Conservation (phyloP, 1,139 yeast genomes). For the Sugiyamaella grinbergsii region DNA sequence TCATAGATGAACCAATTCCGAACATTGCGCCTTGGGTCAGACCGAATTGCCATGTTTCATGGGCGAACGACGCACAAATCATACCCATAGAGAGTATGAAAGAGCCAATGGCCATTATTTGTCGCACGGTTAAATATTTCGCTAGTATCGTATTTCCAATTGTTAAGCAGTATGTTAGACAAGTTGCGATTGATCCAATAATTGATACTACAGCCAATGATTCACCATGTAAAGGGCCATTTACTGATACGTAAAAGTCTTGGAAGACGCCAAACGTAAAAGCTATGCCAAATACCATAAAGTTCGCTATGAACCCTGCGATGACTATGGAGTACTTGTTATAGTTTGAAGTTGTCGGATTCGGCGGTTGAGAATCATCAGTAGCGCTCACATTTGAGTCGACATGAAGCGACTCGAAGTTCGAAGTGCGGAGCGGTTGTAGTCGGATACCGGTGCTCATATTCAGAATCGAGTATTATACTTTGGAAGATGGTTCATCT, state of each 20-base stretch:
- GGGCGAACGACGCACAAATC: constrained; percentile 27
- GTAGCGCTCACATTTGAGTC: no score
- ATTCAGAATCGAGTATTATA: no score
- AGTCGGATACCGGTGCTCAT: neutral
- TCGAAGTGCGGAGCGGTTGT: neutral
- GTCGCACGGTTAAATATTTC: constrained; percentile 14
- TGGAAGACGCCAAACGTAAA: constrained; percentile 35
- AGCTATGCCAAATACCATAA: constrained; percentile 31
- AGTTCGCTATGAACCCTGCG: constrained; percentile 29
- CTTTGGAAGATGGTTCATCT: no score
- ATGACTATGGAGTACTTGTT: constrained; percentile 18
- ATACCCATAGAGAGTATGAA: constrained; percentile 27
- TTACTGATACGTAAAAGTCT: constrained; percentile 27
- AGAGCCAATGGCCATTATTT: constrained; percentile 27
- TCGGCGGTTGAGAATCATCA: neutral
- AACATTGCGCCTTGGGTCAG: constrained; percentile 47
- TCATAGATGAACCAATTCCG: constrained; percentile 46
- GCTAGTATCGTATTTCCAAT: constrained; percentile 18
- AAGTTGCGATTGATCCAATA: constrained; percentile 31
- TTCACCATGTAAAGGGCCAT: constrained; percentile 28
- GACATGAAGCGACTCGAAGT: neutral
- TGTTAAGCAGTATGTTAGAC: constrained; percentile 27
- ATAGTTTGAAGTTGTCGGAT: neutral
- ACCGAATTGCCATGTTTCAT: constrained; percentile 37
- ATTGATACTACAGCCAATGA: constrained; percentile 27